These are phyloP conservation scores for Deinandra increscens DNA, from an alignment of 129 eudicot species.

Conservation along the genomic window DNA sequence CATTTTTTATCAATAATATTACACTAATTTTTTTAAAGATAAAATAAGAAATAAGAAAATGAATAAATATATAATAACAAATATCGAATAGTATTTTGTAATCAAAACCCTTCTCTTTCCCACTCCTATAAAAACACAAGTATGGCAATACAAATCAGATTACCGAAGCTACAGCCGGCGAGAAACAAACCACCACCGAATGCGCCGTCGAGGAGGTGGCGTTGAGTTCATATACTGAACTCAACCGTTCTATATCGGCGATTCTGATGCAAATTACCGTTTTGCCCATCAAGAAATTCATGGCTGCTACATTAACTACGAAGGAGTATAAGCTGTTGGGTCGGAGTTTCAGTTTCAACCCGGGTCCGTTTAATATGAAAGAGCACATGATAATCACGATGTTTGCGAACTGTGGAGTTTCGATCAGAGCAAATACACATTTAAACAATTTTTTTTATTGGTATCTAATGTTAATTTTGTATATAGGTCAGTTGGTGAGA, in stretches of 20 bases:
- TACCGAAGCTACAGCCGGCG: slow-evolving; percentile 1
- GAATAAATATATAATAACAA: too few relatives aligned
- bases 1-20: too few relatives aligned
- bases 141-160: too few relatives aligned
- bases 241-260: slow-evolving; percentile 87
- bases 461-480: slow-evolving; percentile 21
- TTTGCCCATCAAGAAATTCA: slow-evolving; percentile 71
- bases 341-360: slow-evolving; percentile 63
- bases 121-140: not conserved
- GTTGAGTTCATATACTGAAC: slow-evolving; percentile 80
- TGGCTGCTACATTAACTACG: slow-evolving; percentile 75
- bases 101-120: not conserved
- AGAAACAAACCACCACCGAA: slow-evolving; percentile 24
- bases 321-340: slow-evolving; percentile 46
- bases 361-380: slow-evolving; percentile 93
- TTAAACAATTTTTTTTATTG: too few relatives aligned
- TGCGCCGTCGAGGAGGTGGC: slow-evolving; percentile 90
- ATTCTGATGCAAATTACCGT: slow-evolving; percentile 88
- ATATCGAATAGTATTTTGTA: too few relatives aligned
- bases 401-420: slow-evolving; percentile 82
- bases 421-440: too few relatives aligned
- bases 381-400: slow-evolving; percentile 90
- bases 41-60: too few relatives aligned
- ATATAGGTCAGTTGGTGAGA: slow-evolving; percentile 53
- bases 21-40: too few relatives aligned